Percentiles rank a stretch among this genome's conserved stretches.
phyloP scores from a whole-genome alignment of 345 rosid genomes.

The Acer campestre region DNA sequence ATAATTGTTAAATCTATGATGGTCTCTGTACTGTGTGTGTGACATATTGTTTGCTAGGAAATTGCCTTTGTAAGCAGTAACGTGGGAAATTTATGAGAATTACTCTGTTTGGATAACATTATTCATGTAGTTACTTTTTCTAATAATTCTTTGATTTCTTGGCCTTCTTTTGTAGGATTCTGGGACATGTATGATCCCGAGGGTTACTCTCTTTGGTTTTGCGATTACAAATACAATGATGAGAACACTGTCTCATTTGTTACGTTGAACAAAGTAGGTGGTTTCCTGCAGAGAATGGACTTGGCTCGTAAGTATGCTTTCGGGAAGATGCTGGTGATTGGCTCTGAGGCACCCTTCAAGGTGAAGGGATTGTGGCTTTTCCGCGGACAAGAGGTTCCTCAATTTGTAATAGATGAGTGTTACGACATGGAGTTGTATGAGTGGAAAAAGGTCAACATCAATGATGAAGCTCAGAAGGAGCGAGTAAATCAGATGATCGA shows the following conservation, averaged over 20 bases:
- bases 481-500: constrained; percentile 95
- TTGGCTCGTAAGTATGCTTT: constrained; percentile 88
- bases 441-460: constrained; percentile 87
- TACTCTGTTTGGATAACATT: not conserved
- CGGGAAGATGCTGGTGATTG: constrained; percentile 91
- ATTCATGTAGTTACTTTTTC: not conserved
- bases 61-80: too few relatives aligned
- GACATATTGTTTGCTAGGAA: too few relatives aligned
- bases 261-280: constrained; percentile 89
- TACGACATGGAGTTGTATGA: constrained; percentile 97
- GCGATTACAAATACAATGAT: constrained; percentile 92
- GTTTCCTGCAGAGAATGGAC: constrained; percentile 96
- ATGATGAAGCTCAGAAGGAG: constrained; percentile 87
- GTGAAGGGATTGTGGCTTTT: constrained; percentile 95
- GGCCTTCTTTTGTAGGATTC: constrained; percentile 9
- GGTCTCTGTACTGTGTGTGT: too few relatives aligned
- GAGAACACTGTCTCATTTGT: constrained; percentile 91
- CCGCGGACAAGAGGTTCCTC: constrained; percentile 84
- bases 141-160: not conserved
- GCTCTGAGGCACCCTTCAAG: constrained; percentile 78
- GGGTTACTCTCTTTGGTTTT: constrained; percentile 73
- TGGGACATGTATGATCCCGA: constrained; percentile 22
- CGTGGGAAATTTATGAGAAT: too few relatives aligned
- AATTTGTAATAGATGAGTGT: constrained; percentile 84
- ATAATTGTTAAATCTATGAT: too few relatives aligned